These are phyloP conservation scores for Hyphopichia khmerensis DNA, from an alignment of 1,139 yeast genomes.

Conservation along the genomic window DNA sequence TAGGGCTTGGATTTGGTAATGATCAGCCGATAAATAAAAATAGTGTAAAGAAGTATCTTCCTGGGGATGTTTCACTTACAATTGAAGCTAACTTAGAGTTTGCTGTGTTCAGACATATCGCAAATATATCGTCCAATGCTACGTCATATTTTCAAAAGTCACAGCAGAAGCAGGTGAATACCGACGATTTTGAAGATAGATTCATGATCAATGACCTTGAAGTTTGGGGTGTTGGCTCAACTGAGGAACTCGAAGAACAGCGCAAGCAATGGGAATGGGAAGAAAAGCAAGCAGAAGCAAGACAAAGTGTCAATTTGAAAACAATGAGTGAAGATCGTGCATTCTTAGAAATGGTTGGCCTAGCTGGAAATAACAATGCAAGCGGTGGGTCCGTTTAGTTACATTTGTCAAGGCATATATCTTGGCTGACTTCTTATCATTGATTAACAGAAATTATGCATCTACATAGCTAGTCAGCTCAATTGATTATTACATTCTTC, in stretches of 20 bases:
- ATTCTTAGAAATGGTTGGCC: conserved; percentile 85
- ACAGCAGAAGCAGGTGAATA: conserved; percentile 13
- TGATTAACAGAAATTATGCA: too few species aligned
- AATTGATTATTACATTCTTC: too few species aligned
- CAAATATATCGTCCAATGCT: conserved; percentile 17
- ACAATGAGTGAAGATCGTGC: conserved; percentile 81
- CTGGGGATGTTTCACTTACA: conserved; percentile 77
- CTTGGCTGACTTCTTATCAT: too few species aligned
- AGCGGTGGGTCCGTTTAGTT: conserved; percentile 50
- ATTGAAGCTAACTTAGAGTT: conserved; percentile 77
- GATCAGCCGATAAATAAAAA: conserved; percentile 56
- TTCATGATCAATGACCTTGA: conserved; percentile 74
- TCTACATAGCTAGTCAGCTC: too few species aligned
- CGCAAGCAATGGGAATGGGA: conserved; percentile 88
- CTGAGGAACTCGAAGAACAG: conserved; percentile 74
- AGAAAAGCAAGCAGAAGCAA: conserved; percentile 74
- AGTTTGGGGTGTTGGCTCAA: conserved; percentile 89
- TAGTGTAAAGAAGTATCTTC: conserved; percentile 34
- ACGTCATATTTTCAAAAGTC: conserved; percentile 30
- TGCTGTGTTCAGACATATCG: conserved; percentile 73
- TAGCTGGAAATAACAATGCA: conserved; percentile 67
- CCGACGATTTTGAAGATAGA: conserved; percentile 62
- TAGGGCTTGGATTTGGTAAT: conserved; percentile 83
- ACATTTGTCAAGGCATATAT: too few species aligned
- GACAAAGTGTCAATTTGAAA: conserved; percentile 67